Conservation (phyloP, 2,329 filamentous ascomycete species). For the Pestalotiopsis fici region DNA sequence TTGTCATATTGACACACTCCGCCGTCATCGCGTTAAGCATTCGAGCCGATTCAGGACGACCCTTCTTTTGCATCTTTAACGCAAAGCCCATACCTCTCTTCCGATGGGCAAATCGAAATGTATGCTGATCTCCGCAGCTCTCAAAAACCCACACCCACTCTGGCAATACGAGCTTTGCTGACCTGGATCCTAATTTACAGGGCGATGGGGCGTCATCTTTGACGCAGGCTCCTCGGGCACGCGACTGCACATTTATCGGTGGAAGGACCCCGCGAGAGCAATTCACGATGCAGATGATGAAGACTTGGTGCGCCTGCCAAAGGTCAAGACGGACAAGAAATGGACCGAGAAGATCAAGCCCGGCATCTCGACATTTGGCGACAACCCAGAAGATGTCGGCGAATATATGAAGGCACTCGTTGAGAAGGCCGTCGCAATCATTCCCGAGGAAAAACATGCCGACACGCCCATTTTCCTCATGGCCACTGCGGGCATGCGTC, state of each 20-base stretch:
- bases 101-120: slow-evolving; percentile 13
- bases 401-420: slow-evolving; percentile 81
- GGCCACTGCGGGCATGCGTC: slow-evolving; percentile 91
- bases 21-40: not conserved
- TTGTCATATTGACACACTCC: not conserved
- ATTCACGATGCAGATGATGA: slow-evolving; percentile 59
- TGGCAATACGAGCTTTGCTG: not conserved
- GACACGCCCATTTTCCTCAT: slow-evolving; percentile 94
- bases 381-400: slow-evolving; percentile 74
- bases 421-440: slow-evolving; percentile 76
- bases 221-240: slow-evolving; percentile 98
- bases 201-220: slow-evolving; percentile 88
- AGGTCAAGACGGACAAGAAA: slow-evolving; percentile 78
- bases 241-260: slow-evolving; percentile 90
- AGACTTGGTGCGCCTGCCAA: slow-evolving; percentile 71
- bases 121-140: not conserved
- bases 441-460: slow-evolving; percentile 74
- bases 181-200: slow-evolving; percentile 31
- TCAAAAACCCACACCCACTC: not conserved
- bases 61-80: not conserved
- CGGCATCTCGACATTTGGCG: slow-evolving; percentile 87
- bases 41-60: not conserved
- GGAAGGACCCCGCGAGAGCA: slow-evolving; percentile 76
- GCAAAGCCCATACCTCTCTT: not conserved
- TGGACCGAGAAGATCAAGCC: slow-evolving; percentile 95